These are phyloP conservation scores for Magnusiomyces fungicola DNA, from an alignment of 1,139 yeast genomes.

Conservation along the genomic window DNA sequence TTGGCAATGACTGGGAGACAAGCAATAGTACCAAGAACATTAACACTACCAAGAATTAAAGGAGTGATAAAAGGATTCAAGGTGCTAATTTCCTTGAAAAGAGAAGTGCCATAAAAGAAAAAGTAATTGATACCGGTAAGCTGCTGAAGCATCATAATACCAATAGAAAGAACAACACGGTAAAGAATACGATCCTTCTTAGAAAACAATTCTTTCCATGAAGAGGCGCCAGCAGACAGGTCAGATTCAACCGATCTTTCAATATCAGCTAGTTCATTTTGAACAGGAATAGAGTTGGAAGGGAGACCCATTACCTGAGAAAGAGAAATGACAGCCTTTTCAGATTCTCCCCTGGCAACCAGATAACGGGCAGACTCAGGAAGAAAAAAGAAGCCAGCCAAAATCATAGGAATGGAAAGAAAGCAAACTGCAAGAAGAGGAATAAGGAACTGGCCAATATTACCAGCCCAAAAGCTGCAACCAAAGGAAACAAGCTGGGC, in stretches of 20 bases:
- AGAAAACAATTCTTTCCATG: conserved; percentile 57
- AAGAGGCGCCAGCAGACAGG: conserved; percentile 53
- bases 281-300: conserved; percentile 50
- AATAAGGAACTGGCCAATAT: conserved; percentile 54
- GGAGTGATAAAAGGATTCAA: conserved; percentile 58
- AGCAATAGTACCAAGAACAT: conserved; percentile 65
- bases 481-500: conserved; percentile 65
- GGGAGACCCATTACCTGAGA: conserved; percentile 58
- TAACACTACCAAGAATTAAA: conserved; percentile 69
- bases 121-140: conserved; percentile 75
- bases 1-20: conserved; percentile 61
- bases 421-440: conserved; percentile 44
- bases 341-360: conserved; percentile 47
- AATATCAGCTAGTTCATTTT: conserved; percentile 52
- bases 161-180: conserved; percentile 43
- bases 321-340: conserved; percentile 53
- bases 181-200: conserved; percentile 62
- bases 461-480: conserved; percentile 42
- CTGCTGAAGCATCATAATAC: conserved; percentile 58
- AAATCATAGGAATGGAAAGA: conserved; percentile 37
- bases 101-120: conserved; percentile 74
- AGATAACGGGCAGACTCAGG: conserved; percentile 79
- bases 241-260: conserved; percentile 60
- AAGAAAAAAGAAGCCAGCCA: conserved; percentile 22
- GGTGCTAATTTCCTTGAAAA: conserved; percentile 71